Base-by-base conservation (phyloP, 495 filamentous ascomycete genomes). In the Talaromyces thailandensis region DNA sequence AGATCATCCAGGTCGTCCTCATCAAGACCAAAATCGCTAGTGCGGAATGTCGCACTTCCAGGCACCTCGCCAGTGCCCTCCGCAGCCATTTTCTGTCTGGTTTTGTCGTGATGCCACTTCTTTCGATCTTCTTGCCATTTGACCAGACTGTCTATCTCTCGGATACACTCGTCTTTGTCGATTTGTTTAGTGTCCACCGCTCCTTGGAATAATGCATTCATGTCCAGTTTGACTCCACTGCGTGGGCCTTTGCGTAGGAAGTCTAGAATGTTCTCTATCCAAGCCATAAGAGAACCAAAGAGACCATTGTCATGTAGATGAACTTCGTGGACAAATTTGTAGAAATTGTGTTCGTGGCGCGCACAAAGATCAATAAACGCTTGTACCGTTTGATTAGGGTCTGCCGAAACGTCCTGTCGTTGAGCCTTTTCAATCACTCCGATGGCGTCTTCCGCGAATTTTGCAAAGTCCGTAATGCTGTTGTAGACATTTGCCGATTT, bases 301-400 rank as follows among this genome's bases (percentile, higher is more conserved):
- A 98, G 84, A 5, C 94, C 94, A 66, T 98, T 93, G 71, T 98
- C 94, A 71, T 98, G 94, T n/a, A 89, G 84, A 71, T 98, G 94
- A 1, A 98, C 94, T 74, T 98, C 95, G 69, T 98, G 94, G 3
- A 98, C 86, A 69, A 98, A 98, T 70, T 96, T 97, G 81, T 98
- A 98, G 71, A 98, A 96, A 78, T 95, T 93, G 70, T 91, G 85
- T 75, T 98, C 88, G 71, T 98, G 94, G 16, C 94, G 86, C 62
- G 91, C 89, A 72, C 94, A 98, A 48, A 98, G 84, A 71, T 98
- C 95, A 71, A 98, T 98, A 71, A 98, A 98, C 37, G 91, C 83
- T 72, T 98, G 94, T n/a, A 98, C 94, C 0, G 94, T 98, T 75
- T 96, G 92, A 75, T 98, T 98, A 14, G 94, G 94, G 70, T 98